Evolutionary conservation across 1,139 yeast species (phyloP).

Genomic region (Nakaseomyces kungkrabaensis): DNA sequence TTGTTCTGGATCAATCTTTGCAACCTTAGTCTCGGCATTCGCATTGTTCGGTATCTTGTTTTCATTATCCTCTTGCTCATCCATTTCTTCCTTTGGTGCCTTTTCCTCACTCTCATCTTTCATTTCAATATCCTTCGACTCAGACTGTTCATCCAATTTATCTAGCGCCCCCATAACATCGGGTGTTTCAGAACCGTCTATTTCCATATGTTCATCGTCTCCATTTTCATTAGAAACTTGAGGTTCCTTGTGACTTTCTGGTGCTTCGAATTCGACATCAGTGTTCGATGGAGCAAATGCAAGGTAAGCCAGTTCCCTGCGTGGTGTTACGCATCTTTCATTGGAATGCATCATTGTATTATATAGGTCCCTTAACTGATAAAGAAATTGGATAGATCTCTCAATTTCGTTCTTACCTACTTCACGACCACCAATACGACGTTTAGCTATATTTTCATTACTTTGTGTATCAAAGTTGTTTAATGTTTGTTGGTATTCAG

Average conservation of each 20-base stretch:
- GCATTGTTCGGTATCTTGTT: conserved; percentile 5
- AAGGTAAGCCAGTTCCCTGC: conserved; percentile 74
- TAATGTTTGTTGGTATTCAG: conserved; percentile 35
- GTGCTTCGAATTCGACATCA: conserved; percentile 45
- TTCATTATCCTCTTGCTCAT: conserved; percentile 1
- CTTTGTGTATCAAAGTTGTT: conserved; percentile 20
- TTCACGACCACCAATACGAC: conserved; percentile 79
- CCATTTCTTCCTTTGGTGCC: background rate
- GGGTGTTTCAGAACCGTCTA: background rate
- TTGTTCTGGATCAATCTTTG: conserved; percentile 49
- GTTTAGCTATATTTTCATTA: conserved; percentile 26
- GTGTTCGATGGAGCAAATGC: conserved; percentile 73
- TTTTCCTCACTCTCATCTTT: conserved; percentile 8
- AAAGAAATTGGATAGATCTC: conserved; percentile 73
- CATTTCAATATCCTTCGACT: conserved; percentile 12
- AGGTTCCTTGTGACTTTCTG: background rate
- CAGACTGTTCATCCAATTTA: background rate
- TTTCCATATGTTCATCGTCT: conserved; percentile 8
- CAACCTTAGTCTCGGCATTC: conserved; percentile 20
- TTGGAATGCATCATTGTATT: conserved; percentile 55
- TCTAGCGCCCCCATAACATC: background rate
- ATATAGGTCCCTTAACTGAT: conserved; percentile 60
- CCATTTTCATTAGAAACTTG: background rate
- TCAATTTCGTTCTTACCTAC: conserved; percentile 66
- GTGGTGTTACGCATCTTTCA: conserved; percentile 65